Base-by-base conservation (phyloP, 1,284 basidiomycete species). In the Ustilago hordei region DNA sequence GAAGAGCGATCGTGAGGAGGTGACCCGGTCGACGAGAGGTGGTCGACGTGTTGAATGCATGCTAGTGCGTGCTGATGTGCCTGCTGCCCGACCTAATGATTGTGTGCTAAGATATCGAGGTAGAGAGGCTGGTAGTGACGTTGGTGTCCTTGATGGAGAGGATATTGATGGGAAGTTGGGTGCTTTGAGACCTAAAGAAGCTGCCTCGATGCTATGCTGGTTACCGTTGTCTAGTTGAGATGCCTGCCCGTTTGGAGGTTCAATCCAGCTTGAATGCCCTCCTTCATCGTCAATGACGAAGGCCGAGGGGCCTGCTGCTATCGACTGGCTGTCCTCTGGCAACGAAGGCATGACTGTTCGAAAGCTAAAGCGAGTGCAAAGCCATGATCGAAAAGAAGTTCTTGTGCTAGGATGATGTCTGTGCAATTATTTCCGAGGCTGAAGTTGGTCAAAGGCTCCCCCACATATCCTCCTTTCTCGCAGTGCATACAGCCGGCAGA, bases 181-280 rank as follows among this genome's bases (percentile, higher is more conserved):
- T 11, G 50, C 19, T 32, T 32, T 56, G 13, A 31, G 19, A 1
- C 34, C 52, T 12, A 56, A 36, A n/a, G 19, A 3, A 15, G 39
- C 36, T 17, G 58, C 52, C 12, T 61, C 32, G 2, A 45, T 41
- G 17, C 13, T 45, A 28, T 34, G 12, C 19, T 13, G 28, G n/a
- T 50, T 35, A 50, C 17, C 28, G 41, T 53, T 13, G 63, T n/a
- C n/a, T n/a, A 19, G 17, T n/a, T 23, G 39, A 34, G 57, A 38
- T 11, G 57, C 32, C 17, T 35, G 9, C 11, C 17, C 12, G 8
- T 7, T 35, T 0, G 57, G 41, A 15, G 61, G 57, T 34, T 68
- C 64, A 38, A 64, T 65, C 71, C 65, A 65, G 59, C 65, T 74
- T 35, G 31, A n/a, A 55, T 71, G 74, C 1, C 69, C 69, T n/a